Conservation (phyloP, 768 basidiomycete genomes). For the Russula brevipes region DNA sequence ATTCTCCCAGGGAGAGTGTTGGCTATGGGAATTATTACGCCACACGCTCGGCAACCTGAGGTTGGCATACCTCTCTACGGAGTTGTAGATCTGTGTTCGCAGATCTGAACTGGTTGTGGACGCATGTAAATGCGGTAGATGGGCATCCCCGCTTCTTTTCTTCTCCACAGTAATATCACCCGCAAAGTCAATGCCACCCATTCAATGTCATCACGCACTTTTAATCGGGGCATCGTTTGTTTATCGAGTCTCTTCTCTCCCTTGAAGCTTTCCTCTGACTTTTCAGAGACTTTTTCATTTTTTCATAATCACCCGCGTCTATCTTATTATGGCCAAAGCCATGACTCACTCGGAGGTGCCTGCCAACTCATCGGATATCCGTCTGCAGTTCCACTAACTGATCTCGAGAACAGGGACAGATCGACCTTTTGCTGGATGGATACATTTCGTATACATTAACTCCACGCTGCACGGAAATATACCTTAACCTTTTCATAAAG, state of each 20-base stretch:
- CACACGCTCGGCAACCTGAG: background rate
- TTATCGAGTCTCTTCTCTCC: background rate
- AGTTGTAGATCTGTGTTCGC: background rate
- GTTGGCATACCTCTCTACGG: background rate
- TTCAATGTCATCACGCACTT: background rate
- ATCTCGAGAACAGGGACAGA: background rate
- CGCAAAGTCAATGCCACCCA: background rate
- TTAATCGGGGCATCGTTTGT: background rate
- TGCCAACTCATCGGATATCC: background rate
- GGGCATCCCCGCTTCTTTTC: background rate
- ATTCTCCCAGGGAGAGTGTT: background rate
- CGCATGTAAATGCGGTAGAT: background rate
- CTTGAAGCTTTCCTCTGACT: background rate
- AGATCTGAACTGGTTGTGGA: conserved; percentile 1
- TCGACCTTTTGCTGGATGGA: conserved; percentile 10
- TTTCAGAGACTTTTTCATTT: background rate
- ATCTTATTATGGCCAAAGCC: background rate
- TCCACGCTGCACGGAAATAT: background rate
- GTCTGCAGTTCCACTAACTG: background rate
- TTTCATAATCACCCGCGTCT: background rate
- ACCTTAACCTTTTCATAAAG: background rate
- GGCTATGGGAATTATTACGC: background rate
- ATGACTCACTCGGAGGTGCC: background rate
- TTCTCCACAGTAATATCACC: background rate
- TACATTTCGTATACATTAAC: conserved; percentile 4